These are phyloP conservation scores for Arabidopsis thaliana DNA, from an alignment of 345 rosid genomes.

Conservation along the genomic window DNA sequence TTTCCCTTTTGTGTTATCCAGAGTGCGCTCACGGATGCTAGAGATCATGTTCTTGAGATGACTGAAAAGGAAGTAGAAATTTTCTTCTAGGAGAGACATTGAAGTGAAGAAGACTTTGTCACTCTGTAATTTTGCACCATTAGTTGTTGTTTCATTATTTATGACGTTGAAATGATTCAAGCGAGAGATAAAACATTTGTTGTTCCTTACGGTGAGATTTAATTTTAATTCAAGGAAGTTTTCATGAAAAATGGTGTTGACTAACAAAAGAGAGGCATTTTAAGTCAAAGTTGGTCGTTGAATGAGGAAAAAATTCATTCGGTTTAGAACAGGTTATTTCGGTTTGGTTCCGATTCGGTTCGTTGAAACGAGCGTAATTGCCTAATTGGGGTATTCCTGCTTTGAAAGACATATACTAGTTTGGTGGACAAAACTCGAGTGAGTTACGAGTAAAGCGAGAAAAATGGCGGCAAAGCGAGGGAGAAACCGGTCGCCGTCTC, in stretches of 20 bases:
- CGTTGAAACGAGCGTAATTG: constrained; percentile 3
- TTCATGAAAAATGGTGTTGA: not conserved
- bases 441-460: not conserved
- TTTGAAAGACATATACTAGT: not conserved
- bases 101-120: constrained; percentile 24
- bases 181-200: not conserved
- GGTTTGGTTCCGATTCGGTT: not conserved
- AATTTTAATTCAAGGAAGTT: not conserved
- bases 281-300: too few relatives aligned
- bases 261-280: not conserved
- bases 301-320: not conserved
- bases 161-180: constrained; percentile 10
- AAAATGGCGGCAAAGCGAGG: constrained; percentile 77
- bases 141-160: constrained; percentile 22
- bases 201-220: not conserved
- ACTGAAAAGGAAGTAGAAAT: constrained; percentile 87
- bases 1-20: constrained; percentile 29
- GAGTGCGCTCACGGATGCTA: constrained; percentile 89
- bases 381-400: not conserved
- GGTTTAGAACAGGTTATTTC: constrained; percentile 8
- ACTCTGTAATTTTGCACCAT: constrained; percentile 31
- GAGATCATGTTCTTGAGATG: constrained; percentile 96
- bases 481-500: constrained; percentile 50
- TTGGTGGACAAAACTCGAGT: not conserved
- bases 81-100: constrained; percentile 57